Evolutionary conservation across 345 rosid species (phyloP), one percentile per base, ranked within the genome.

Genomic region (Populus tremula): DNA sequence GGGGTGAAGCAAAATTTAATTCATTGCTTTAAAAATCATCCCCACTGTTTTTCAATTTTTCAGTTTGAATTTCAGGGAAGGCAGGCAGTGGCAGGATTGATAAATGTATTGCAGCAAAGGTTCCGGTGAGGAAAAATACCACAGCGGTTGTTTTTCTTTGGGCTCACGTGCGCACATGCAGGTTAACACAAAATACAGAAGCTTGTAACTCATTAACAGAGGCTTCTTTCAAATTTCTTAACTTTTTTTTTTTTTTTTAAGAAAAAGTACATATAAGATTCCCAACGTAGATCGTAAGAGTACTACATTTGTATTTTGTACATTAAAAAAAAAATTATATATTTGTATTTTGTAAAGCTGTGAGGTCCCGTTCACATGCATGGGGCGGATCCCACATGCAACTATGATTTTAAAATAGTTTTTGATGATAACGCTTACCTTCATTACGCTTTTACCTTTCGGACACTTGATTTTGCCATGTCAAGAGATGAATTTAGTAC

Each of bases 121-220:
- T 9, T 56, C 14, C 4, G 63, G 29, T n/a, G 27, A 56, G 29
- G 63, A 56, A 56, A 3, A 11, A 59, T 59, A n/a, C 6, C 29
- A 59, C 63, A n/a, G 29, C 14, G 13, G 63, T 9, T n/a, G 63
- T 59, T n/a, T 63, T 67, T 35, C 41, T 35, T 6, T 20, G 14
- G 27, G 59, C 31, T 45, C 72, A 53, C 39, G 27, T 71, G 64
- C 14, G 65, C 67, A 38, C 76, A 23, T 35, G 76, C 67, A 56
- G 16, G 41, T 21, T 41, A 9, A 38, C 25, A 69, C 29, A 41
- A 21, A 69, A 27, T 43, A 39, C 53, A 67, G 49, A 67, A 5
- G 25, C 17, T 41, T 20, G 71, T 1, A 69, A 23, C 20, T 20
- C 50, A 69, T 38, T 12, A 20, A 7, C 53, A 69, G 53, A 69